Percentiles rank a stretch among this genome's conserved stretches.
Evolutionary conservation across 2,329 filamentous ascomycete species (phyloP).

Genomic region (Boeremia exigua): DNA sequence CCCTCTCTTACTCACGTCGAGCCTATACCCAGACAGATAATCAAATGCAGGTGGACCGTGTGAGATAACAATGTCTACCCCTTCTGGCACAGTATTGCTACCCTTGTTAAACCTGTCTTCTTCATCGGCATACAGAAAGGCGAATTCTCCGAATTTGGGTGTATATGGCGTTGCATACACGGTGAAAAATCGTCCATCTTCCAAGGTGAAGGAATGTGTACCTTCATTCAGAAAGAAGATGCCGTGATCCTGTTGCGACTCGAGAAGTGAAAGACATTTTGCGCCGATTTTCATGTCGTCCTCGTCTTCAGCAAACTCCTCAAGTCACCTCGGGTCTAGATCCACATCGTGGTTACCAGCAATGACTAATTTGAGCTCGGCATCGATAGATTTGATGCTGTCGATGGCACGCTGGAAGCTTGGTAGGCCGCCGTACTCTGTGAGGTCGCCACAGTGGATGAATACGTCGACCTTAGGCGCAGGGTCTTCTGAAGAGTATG

Average conservation of each 20-base stretch:
- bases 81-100: conserved; percentile 20
- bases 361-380: conserved; percentile 64
- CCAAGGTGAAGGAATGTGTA: conserved; percentile 51
- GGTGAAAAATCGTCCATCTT: conserved; percentile 54
- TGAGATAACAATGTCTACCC: conserved; percentile 64
- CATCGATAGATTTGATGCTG: conserved; percentile 55
- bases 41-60: conserved; percentile 60
- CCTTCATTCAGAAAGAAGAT: conserved; percentile 62
- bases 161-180: conserved; percentile 60
- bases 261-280: conserved; percentile 13
- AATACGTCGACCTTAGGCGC: conserved; percentile 56
- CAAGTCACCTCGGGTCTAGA: conserved; percentile 51
- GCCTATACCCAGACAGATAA: conserved; percentile 40
- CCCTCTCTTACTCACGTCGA: conserved; percentile 51
- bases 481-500: not conserved
- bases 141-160: conserved; percentile 31
- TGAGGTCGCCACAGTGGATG: conserved; percentile 64
- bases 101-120: conserved; percentile 21
- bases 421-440: conserved; percentile 52
- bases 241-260: conserved; percentile 31
- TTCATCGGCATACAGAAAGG: conserved; percentile 13
- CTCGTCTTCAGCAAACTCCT: conserved; percentile 8
- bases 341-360: conserved; percentile 67
- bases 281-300: conserved; percentile 36
- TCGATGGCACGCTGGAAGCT: conserved; percentile 55